Evolutionary conservation across 352 stramenopile genomes (phyloP).

Genomic region (Pythium dissotocum): DNA sequence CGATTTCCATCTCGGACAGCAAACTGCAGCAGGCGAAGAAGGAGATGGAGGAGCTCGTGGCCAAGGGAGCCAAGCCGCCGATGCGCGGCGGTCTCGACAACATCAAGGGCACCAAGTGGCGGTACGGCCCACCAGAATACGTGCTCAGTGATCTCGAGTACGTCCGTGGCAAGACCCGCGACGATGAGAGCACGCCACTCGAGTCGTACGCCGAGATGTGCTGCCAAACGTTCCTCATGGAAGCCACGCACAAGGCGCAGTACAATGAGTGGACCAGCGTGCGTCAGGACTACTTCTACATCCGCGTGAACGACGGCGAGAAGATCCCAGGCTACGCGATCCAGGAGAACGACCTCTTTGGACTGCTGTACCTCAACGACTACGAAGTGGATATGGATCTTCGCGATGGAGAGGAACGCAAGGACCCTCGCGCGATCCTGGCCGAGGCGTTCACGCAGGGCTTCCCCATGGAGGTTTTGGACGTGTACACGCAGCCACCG

Average conservation of each 20-base stretch:
- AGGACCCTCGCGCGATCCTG: conserved; percentile 53
- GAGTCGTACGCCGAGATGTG: conserved; percentile 74
- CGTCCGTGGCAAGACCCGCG: conserved; percentile 53
- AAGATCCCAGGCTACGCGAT: conserved; percentile 43
- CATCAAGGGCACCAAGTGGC: conserved; percentile 44
- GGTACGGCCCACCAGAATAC: conserved; percentile 70
- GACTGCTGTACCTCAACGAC: conserved; percentile 57
- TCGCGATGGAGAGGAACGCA: conserved; percentile 39
- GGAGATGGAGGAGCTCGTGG: conserved; percentile 55
- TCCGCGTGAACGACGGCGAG: conserved; percentile 73
- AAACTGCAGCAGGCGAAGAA: conserved; percentile 62
- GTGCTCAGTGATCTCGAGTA: conserved; percentile 78
- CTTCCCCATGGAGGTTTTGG: conserved; percentile 79
- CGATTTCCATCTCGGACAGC: conserved; percentile 60
- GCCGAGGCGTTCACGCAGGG: conserved; percentile 68
- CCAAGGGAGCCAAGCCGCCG: conserved; percentile 53
- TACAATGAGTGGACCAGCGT: conserved; percentile 71
- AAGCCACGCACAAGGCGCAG: conserved; percentile 65
- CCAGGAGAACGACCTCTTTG: conserved; percentile 67
- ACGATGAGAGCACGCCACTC: conserved; percentile 56
- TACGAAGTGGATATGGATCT: conserved; percentile 36
- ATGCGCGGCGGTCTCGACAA: conserved; percentile 43
- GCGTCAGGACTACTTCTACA: conserved; percentile 52
- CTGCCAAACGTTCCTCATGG: conserved; percentile 81
- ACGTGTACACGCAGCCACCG: conserved; percentile 77